A percentile compares a stretch with the other conserved stretches of the same genome.
phyloP scores from a whole-genome alignment of 2,329 filamentous ascomycete species.

The Cercospora sojina region DNA sequence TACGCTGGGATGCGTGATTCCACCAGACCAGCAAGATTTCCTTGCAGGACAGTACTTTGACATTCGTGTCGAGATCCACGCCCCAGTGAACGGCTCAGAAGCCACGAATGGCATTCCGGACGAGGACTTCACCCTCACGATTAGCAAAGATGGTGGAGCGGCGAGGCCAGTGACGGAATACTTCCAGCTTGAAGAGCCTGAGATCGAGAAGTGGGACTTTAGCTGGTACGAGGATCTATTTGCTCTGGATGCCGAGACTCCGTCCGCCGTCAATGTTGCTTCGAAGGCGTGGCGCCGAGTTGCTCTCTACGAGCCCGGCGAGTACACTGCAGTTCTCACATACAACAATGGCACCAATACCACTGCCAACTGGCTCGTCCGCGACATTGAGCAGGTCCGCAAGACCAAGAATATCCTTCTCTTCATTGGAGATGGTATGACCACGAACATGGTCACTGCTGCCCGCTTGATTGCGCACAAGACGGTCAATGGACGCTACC shows the following conservation, averaged over 20 bases:
- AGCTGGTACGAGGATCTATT: slow-evolving; percentile 83
- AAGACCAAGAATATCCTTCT: slow-evolving; percentile 74
- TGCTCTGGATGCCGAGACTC: slow-evolving; percentile 66
- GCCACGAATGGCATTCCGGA: slow-evolving; percentile 67
- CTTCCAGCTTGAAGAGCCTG: slow-evolving; percentile 68
- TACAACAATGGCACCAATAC: slow-evolving; percentile 74
- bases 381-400: slow-evolving; percentile 66
- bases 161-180: slow-evolving; percentile 60
- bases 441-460: slow-evolving; percentile 62
- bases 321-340: slow-evolving; percentile 71
- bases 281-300: slow-evolving; percentile 75
- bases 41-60: slow-evolving; percentile 82
- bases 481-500: slow-evolving; percentile 80
- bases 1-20: slow-evolving; percentile 55
- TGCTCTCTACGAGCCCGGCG: slow-evolving; percentile 73
- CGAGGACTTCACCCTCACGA: slow-evolving; percentile 71
- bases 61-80: slow-evolving; percentile 72
- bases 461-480: slow-evolving; percentile 79
- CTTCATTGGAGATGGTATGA: slow-evolving; percentile 73
- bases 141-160: slow-evolving; percentile 61
- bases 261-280: slow-evolving; percentile 75
- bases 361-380: slow-evolving; percentile 73
- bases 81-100: slow-evolving; percentile 67
- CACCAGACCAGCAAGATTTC: slow-evolving; percentile 70
- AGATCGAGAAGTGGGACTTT: slow-evolving; percentile 78